Evolutionary conservation across 2,329 filamentous ascomycete genomes (phyloP), one percentile per base, ranked within the genome.

Genomic region (Xylaria digitata): DNA sequence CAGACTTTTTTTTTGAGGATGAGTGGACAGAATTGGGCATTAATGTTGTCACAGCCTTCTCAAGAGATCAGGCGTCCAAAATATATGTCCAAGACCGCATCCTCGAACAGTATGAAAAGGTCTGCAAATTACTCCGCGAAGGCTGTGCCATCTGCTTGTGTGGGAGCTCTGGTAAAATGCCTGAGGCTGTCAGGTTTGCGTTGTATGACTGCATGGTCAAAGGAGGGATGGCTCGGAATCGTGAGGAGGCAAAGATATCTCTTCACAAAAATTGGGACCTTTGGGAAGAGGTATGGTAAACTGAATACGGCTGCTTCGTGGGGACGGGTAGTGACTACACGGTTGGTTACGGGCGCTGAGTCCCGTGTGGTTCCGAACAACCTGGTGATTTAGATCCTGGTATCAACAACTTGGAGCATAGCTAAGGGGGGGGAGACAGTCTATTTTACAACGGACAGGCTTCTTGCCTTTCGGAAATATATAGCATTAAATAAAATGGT

Each of bases 1-100:
- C 90, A 0, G 96, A 99, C 77, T 97, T 88, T 79, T 94, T 94
- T 80, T 99, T 96, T 77, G 79, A 83, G 5, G 78, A 89, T 0
- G 94, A 98, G 69, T 97, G 94, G 94, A 74, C 81, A 1, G 46
- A 75, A 0, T 71, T 89, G 1, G 70, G 78, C 6, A 70, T 92
- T 6, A 79, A 83, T 6, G 83, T 92, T 1, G 80, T 85, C 58
- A 85, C 88, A 0, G 91, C 91, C 0, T 93, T 93, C 75, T 93
- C 91, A 2, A 80, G 92, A 45, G 91, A 94, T 70, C 88, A 91
- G 54, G 56, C 62, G 37, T 77, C 82, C 50, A 87, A 87, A 72
- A 79, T 86, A 37, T 88, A 88, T 71, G 84, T 88, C 1, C 86
- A 89, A 73, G 82, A 88, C 71, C 75, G 84, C 37, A 79, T 89